phyloP scores from a whole-genome alignment of 2,329 filamentous ascomycete genomes.

The Xylaria sp. region DNA sequence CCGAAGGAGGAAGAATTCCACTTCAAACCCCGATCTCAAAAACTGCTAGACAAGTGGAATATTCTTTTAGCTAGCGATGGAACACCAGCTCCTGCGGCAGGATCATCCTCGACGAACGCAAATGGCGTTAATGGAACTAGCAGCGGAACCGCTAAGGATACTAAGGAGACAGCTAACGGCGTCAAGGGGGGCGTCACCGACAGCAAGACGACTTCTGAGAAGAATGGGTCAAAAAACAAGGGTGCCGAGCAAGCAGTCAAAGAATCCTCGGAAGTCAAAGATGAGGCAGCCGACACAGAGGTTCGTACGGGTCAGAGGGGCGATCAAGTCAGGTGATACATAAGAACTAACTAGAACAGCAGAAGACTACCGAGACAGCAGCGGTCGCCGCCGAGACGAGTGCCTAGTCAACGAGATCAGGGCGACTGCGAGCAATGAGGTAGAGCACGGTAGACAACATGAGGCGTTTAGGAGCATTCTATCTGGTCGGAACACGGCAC shows the following conservation, averaged over 20 bases:
- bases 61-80: conserved; percentile 76
- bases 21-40: conserved; percentile 86
- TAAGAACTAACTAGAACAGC: conserved; percentile 24
- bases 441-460: conserved; percentile 32
- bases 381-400: conserved; percentile 11
- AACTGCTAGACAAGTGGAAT: conserved; percentile 89
- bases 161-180: conserved; percentile 47
- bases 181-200: conserved; percentile 48
- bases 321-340: conserved; percentile 9
- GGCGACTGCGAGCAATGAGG: conserved; percentile 7
- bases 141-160: conserved; percentile 45
- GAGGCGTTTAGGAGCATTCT: conserved; percentile 39
- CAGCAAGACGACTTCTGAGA: conserved; percentile 44
- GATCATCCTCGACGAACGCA: conserved; percentile 46
- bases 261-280: conserved; percentile 52
- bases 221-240: conserved; percentile 46
- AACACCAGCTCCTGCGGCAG: conserved; percentile 51
- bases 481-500: conserved; percentile 31
- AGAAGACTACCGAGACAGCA: conserved; percentile 30
- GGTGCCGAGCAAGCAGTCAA: conserved; percentile 55
- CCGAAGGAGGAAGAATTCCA: conserved; percentile 88
- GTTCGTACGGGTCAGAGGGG: conserved; percentile 35
- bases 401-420: conserved; percentile 13
- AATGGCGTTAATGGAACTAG: conserved; percentile 63
- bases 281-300: conserved; percentile 50